These are phyloP conservation scores for Cryptococcus sp. DNA, from an alignment of 1,284 basidiomycete genomes.

Conservation along the genomic window DNA sequence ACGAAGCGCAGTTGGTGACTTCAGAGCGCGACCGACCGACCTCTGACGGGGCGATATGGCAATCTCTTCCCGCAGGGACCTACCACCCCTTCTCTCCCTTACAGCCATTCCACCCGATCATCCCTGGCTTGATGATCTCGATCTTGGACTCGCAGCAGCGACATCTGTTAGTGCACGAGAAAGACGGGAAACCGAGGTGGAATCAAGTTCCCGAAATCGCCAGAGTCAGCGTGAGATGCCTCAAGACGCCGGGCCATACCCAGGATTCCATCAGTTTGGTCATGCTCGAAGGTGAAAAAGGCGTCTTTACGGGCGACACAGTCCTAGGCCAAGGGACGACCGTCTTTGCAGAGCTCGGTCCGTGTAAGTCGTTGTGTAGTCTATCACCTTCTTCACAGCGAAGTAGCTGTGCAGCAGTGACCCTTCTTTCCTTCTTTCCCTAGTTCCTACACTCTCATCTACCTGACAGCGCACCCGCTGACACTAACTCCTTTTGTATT, in stretches of 20 bases:
- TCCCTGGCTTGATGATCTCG: conserved; percentile 45
- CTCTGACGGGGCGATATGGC: conserved; percentile 34
- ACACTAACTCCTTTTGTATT: background rate
- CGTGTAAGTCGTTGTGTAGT: conserved; percentile 65
- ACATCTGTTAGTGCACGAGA: conserved; percentile 39
- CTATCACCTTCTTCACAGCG: background rate
- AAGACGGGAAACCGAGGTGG: conserved; percentile 41
- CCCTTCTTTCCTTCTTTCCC: background rate
- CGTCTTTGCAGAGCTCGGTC: conserved; percentile 80
- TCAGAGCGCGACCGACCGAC: conserved; percentile 34
- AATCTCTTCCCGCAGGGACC: conserved; percentile 32
- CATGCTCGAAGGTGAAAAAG: conserved; percentile 61
- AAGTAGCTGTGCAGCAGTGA: background rate
- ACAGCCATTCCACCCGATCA: conserved; percentile 44
- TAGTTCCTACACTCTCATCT: background rate
- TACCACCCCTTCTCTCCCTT: conserved; percentile 39
- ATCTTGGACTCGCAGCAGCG: conserved; percentile 42
- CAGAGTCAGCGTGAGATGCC: conserved; percentile 59
- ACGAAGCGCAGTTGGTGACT: conserved; percentile 35
- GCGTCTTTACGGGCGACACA: conserved; percentile 85
- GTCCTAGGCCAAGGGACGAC: conserved; percentile 89
- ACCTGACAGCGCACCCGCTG: background rate
- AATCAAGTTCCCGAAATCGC: conserved; percentile 43
- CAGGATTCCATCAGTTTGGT: conserved; percentile 77
- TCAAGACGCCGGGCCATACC: conserved; percentile 91